Conservation (phyloP, 352 stramenopile species). For the Globisporangium orthogonon region DNA sequence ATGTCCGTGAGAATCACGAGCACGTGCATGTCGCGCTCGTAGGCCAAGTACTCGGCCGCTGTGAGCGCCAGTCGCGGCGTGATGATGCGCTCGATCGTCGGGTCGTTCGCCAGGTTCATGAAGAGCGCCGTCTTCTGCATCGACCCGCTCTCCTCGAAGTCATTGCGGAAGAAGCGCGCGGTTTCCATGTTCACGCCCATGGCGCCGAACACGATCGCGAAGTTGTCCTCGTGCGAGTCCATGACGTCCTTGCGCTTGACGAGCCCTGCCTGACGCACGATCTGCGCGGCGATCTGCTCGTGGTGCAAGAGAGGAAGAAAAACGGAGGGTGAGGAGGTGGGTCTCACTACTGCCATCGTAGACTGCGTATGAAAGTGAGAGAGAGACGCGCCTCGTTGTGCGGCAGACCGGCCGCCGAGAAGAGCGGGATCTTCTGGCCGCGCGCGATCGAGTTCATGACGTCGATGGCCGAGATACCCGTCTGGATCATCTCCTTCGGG, state of each 20-base stretch:
- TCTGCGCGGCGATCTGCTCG: slow-evolving; percentile 95
- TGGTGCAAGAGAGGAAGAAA: neutral
- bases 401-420: slow-evolving; percentile 96
- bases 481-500: slow-evolving; percentile 99
- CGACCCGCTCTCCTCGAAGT: slow-evolving; percentile 97
- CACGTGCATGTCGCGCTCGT: slow-evolving; percentile 99
- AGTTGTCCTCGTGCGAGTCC: slow-evolving; percentile 99
- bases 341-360: neutral
- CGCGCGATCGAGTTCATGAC: slow-evolving; percentile 99
- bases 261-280: slow-evolving; percentile 97
- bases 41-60: slow-evolving; percentile 98
- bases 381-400: slow-evolving; percentile 90
- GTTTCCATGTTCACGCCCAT: slow-evolving; percentile 99
- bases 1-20: slow-evolving; percentile 99
- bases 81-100: slow-evolving; percentile 99
- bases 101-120: slow-evolving; percentile 99
- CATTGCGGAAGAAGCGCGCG: slow-evolving; percentile 93
- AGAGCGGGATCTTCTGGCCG: slow-evolving; percentile 99
- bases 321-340: neutral
- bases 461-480: slow-evolving; percentile 99
- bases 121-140: slow-evolving; percentile 99
- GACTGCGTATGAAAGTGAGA: neutral
- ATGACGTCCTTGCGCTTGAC: slow-evolving; percentile 98
- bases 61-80: slow-evolving; percentile 97
- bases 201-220: slow-evolving; percentile 98